phyloP scores from a whole-genome alignment of 371 early-diverging fungal genomes.

The Rhizomucor miehei region DNA sequence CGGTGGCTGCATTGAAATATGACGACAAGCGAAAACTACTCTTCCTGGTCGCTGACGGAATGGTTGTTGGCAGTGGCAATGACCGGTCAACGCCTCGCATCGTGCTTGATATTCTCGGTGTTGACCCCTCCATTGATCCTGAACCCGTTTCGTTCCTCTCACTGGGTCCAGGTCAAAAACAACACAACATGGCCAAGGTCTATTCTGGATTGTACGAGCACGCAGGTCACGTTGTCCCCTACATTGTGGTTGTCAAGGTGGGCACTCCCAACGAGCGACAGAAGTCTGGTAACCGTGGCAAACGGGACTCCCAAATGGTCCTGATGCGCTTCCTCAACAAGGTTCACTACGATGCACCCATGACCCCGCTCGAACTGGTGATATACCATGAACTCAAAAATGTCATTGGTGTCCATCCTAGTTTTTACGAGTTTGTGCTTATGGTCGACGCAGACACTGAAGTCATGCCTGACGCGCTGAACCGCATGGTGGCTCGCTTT shows the following conservation, averaged over 20 bases:
- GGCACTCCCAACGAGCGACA: constrained; percentile 75
- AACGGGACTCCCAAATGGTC: constrained; percentile 98
- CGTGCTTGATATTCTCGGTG: constrained; percentile 91
- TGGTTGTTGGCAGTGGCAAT: constrained; percentile 96
- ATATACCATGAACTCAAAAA: constrained; percentile 90
- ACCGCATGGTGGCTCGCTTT: constrained; percentile 77
- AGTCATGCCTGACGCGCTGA: constrained; percentile 76
- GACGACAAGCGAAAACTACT: constrained; percentile 95
- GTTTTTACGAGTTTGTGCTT: constrained; percentile 88
- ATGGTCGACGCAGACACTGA: constrained; percentile 97
- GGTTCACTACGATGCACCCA: constrained; percentile 83
- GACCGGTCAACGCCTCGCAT: constrained; percentile 97
- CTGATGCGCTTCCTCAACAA: constrained; percentile 95
- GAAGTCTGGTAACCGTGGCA: constrained; percentile 92
- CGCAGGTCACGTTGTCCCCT: constrained; percentile 89
- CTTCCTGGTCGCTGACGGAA: constrained; percentile 88
- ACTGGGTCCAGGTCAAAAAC: constrained; percentile 83
- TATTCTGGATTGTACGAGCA: constrained; percentile 96
- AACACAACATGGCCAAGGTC: constrained; percentile 96
- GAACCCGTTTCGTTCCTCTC: constrained; percentile 91
- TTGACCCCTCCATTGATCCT: constrained; percentile 76
- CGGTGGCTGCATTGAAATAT: constrained; percentile 84
- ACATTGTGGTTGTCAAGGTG: constrained; percentile 93
- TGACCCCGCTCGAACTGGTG: constrained; percentile 87
- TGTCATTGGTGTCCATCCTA: constrained; percentile 85